These are phyloP conservation scores for Fusarium begoniae DNA, from an alignment of 2,329 filamentous ascomycete species.

Conservation along the genomic window DNA sequence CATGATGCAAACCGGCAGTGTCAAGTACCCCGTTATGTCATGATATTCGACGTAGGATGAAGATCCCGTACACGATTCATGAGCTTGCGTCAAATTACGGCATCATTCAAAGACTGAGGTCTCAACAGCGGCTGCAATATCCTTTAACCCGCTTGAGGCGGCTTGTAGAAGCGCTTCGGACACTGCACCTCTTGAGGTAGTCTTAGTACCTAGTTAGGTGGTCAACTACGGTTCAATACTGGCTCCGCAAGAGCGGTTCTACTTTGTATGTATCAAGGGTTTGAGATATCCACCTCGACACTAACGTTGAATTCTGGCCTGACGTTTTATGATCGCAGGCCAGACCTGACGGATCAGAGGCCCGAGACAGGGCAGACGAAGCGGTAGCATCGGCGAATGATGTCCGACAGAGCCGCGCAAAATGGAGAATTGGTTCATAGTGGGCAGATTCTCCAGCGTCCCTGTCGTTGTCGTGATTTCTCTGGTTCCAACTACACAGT, in stretches of 20 bases:
- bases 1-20: neutral
- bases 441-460: constrained; percentile 21
- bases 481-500: neutral
- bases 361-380: constrained; percentile 16
- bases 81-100: neutral
- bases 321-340: constrained; percentile 3
- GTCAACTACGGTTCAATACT: neutral
- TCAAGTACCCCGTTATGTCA: neutral
- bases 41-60: neutral
- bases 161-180: neutral
- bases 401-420: constrained; percentile 22
- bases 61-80: neutral
- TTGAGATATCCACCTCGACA: neutral
- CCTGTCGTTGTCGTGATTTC: constrained; percentile 15
- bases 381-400: constrained; percentile 1
- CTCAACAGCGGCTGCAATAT: neutral
- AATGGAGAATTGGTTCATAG: constrained; percentile 2
- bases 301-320: constrained; percentile 15
- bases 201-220: neutral
- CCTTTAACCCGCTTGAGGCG: neutral
- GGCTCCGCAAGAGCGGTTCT: constrained; percentile 1
- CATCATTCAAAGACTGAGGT: neutral
- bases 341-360: constrained; percentile 24
- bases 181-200: constrained; percentile 6
- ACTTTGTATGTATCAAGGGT: neutral